Base-by-base conservation (phyloP, 164 flowering plant genomes). In the Magnolia sinica region DNA sequence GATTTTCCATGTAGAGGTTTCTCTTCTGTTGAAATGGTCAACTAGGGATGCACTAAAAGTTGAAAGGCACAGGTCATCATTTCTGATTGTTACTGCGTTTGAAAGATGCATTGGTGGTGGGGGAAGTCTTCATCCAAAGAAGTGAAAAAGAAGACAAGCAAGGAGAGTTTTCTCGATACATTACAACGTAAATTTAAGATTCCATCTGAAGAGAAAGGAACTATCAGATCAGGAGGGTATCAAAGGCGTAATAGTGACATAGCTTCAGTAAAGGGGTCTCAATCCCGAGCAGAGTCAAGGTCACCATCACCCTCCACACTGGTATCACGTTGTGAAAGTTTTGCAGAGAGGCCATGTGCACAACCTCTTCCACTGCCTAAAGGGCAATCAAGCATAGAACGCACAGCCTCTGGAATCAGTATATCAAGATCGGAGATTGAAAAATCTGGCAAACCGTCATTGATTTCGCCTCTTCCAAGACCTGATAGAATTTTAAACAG, bases 241-340 rank as follows among this genome's bases (percentile, higher is more conserved):
- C 80, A 83, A 64, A 89, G 93, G 78, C 92, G 77, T 64, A 74
- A 77, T 73, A 85, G 78, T 81, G 97, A 91, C 78, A 82, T 81
- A 20, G 59, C 83, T 76, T 91, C 93, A 68, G 97, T 88, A 51
- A 87, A 67, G 81, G 97, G 87, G 50, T 78, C 87, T 76, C 81
- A 70, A 61, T 94, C 97, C 49, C 83, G 90, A 63, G 85, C 86
- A 16, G 83, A 58, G 72, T 94, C 96, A 67, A 87, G 93, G 83
- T 90, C 96, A 64, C 86, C 95, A 45, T 90, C 98, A 66, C 96
- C 97, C 37, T 87, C 98, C 23, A 89, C 79, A 50, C 80, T 82
- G 63, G 97, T 92, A 9, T 87, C 91, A n/a, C 84, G 97, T 29
- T 92, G 98, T 84, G 97, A 94, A 82, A 96, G 99, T 83, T 96